Evolutionary conservation across 768 basidiomycete species (phyloP).

Genomic region (Amanita molliuscula): DNA sequence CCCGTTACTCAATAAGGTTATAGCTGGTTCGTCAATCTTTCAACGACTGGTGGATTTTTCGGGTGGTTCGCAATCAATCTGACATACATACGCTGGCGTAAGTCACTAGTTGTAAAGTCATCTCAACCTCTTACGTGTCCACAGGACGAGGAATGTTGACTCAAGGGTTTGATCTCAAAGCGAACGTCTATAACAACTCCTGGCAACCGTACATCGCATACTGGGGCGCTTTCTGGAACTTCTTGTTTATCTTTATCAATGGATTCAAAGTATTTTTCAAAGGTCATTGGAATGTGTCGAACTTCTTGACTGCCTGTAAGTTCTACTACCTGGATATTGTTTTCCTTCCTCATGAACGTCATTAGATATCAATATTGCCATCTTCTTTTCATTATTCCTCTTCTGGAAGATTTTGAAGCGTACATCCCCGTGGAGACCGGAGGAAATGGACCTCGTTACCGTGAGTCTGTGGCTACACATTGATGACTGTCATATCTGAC

Average conservation of each 20-base stretch:
- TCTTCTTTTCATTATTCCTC: constrained; percentile 32
- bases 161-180: constrained; percentile 53
- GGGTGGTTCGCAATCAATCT: constrained; percentile 60
- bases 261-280: constrained; percentile 53
- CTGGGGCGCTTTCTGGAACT: constrained; percentile 61
- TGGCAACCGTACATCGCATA: constrained; percentile 61
- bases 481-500: background rate
- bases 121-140: background rate
- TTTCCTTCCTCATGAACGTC: background rate
- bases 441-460: constrained; percentile 66
- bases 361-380: constrained; percentile 37
- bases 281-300: constrained; percentile 33
- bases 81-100: constrained; percentile 65
- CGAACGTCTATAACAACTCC: constrained; percentile 50
- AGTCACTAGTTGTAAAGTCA: constrained; percentile 18
- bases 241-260: constrained; percentile 45
- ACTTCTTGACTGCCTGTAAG: constrained; percentile 37
- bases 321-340: background rate
- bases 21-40: constrained; percentile 64
- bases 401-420: constrained; percentile 32
- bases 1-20: background rate
- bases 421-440: constrained; percentile 39
- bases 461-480: constrained; percentile 22
- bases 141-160: constrained; percentile 48
- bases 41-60: constrained; percentile 59